Percentiles rank a stretch among this genome's conserved stretches.
Evolutionary conservation across 345 rosid species (phyloP).

Genomic region (Lepidium africanum): DNA sequence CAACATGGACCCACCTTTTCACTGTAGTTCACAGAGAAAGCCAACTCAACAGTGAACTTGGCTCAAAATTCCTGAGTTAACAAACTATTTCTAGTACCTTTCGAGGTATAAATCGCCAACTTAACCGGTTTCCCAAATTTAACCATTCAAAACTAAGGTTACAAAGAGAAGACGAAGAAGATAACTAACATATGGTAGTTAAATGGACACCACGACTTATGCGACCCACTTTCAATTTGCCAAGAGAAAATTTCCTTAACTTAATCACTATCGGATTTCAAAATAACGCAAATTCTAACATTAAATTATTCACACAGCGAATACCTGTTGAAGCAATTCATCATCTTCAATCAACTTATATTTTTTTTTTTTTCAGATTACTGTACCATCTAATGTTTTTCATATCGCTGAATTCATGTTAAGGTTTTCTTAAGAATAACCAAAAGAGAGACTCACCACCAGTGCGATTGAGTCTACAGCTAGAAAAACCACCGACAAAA

Average conservation of each 20-base stretch:
- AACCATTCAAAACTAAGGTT: neutral
- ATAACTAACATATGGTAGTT: neutral
- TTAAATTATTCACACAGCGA: neutral
- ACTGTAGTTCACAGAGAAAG: neutral
- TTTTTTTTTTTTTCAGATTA: neutral
- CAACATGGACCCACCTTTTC: slow-evolving; percentile 6
- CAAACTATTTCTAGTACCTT: neutral
- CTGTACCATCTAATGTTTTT: neutral
- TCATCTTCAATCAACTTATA: neutral
- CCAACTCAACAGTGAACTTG: neutral
- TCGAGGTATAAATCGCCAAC: too few species aligned
- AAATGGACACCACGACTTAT: neutral
- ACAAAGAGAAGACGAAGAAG: neutral
- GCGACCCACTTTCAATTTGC: neutral
- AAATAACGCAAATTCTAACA: neutral
- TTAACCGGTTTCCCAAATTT: neutral
- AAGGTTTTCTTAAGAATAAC: neutral
- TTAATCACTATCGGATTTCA: neutral
- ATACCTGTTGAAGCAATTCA: neutral
- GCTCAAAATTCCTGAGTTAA: neutral
- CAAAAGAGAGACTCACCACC: neutral
- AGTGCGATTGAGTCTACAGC: neutral
- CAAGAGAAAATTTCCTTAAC: neutral
- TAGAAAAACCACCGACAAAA: slow-evolving; percentile 11
- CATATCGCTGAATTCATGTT: neutral